Conservation (phyloP, 352 stramenopile species). For the Globisporangium echinulatum region DNA sequence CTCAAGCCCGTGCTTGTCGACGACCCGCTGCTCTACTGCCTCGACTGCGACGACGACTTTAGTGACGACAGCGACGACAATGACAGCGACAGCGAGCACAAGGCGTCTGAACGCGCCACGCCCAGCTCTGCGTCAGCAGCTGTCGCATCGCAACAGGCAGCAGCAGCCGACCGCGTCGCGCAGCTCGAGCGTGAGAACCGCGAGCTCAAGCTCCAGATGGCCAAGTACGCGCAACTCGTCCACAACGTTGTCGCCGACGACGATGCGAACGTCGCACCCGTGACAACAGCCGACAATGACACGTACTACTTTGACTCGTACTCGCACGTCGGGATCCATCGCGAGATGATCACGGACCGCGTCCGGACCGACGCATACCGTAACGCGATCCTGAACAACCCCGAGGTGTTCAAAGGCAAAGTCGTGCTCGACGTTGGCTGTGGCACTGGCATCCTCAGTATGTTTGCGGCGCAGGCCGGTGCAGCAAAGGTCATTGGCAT, state of each 20-base stretch:
- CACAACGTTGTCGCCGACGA: constrained; percentile 67
- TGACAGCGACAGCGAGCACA: constrained; percentile 19
- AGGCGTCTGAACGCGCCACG: constrained; percentile 24
- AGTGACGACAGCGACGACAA: constrained; percentile 39
- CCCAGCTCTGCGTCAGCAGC: neutral
- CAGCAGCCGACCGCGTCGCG: constrained; percentile 14
- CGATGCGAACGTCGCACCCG: constrained; percentile 18
- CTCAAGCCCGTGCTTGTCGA: constrained; percentile 70
- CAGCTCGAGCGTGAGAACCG: constrained; percentile 59
- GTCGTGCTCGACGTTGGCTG: constrained; percentile 97
- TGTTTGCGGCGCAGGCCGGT: constrained; percentile 94
- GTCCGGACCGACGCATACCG: constrained; percentile 96
- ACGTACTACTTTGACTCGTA: constrained; percentile 99
- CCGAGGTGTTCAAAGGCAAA: constrained; percentile 95
- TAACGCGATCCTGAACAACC: constrained; percentile 97
- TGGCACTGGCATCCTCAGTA: constrained; percentile 96
- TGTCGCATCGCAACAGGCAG: neutral
- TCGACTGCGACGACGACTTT: constrained; percentile 58
- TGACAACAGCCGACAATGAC: constrained; percentile 59
- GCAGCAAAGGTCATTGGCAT: constrained; percentile 92
- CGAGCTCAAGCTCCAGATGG: constrained; percentile 65
- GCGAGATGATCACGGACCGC: constrained; percentile 89
- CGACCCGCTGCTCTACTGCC: constrained; percentile 79
- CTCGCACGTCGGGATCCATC: constrained; percentile 97
- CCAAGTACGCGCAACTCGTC: constrained; percentile 67